Evolutionary conservation across 2,329 filamentous ascomycete species (phyloP), one percentile per base, ranked within the genome.

Genomic region (Talaromyces rugulosus): DNA sequence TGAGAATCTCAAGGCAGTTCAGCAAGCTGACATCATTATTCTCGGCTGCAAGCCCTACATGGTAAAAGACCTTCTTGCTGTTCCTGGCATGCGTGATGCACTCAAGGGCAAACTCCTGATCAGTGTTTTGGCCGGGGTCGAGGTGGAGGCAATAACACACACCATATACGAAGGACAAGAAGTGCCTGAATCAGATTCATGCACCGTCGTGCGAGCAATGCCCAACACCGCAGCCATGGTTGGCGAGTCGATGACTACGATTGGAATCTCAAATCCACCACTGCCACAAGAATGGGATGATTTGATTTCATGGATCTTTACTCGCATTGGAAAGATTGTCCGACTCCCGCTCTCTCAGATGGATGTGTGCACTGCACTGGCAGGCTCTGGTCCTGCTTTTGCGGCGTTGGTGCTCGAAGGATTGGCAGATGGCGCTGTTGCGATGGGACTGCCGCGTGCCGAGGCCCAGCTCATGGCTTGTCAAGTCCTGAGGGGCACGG

Each of bases 191-290:
- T 63, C 66, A 36, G 67, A 76, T 58, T 51, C 73, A 67, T 77
- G 74, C 63, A 70, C 84, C 50, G 82, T 95, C 52, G 87, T 96
- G 4, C 83, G 91, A 34, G 91, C 89, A 60, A 92, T 96, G 85
- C 91, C 91, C 68, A 96, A 96, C 79, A 93, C 90, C 0, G 91
- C 91, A 11, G 87, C 88, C 30, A 83, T 90, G 56, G 89, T 96
- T 62, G 80, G 90, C 54, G 88, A 96, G 75, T 88, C 85, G 67
- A 95, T 95, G 90, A 94, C 89, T 4, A 87, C 95, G 59, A 89
- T 96, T 67, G 87, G 86, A 55, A 86, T 83, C 2, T 74, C 77
- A 1, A 76, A 74, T 3, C 80, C 82, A 2, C 79, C 82, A 4
- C 75, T 85, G 1, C 70, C 75, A 3, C 66, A 75, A 2, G 71